Evolutionary conservation across 257 asterid genomes (phyloP).

Genomic region (Verbascum thapsus): DNA sequence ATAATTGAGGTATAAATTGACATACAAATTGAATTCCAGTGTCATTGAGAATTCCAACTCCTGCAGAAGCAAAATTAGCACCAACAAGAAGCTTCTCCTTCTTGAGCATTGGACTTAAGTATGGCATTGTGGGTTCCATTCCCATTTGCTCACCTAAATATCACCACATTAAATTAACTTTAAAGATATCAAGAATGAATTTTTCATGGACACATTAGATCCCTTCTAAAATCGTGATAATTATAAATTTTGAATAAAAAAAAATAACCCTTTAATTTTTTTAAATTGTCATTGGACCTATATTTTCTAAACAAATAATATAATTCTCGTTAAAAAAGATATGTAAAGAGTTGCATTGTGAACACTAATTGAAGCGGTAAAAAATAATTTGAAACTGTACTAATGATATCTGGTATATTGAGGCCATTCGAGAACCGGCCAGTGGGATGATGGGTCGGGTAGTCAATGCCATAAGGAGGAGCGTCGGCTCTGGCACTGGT

Average conservation of each 20-base stretch:
- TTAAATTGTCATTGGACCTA: no score
- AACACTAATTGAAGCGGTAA: no score
- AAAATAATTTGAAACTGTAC: slow-evolving; percentile 34
- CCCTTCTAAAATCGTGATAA: no score
- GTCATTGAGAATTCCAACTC: slow-evolving; percentile 89
- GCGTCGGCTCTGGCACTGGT: slow-evolving; percentile 85
- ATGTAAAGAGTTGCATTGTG: no score
- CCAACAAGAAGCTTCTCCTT: slow-evolving; percentile 72
- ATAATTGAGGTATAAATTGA: background rate
- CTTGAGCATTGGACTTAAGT: slow-evolving; percentile 58
- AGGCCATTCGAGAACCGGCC: slow-evolving; percentile 95
- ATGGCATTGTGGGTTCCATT: slow-evolving; percentile 60
- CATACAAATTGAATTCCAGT: slow-evolving; percentile 92
- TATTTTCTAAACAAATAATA: no score
- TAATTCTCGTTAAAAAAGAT: no score
- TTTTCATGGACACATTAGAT: no score
- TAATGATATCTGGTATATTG: slow-evolving; percentile 76
- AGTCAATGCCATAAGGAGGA: slow-evolving; percentile 89
- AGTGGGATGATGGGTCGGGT: slow-evolving; percentile 67
- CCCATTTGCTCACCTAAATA: slow-evolving; percentile 66
- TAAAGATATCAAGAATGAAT: background rate
- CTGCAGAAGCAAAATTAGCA: slow-evolving; percentile 94
- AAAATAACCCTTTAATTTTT: no score
- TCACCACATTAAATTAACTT: background rate
- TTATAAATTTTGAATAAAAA: no score